These are phyloP conservation scores for Skeletonema menzelii DNA, from an alignment of 108 stramenopile species.

Conservation along the genomic window DNA sequence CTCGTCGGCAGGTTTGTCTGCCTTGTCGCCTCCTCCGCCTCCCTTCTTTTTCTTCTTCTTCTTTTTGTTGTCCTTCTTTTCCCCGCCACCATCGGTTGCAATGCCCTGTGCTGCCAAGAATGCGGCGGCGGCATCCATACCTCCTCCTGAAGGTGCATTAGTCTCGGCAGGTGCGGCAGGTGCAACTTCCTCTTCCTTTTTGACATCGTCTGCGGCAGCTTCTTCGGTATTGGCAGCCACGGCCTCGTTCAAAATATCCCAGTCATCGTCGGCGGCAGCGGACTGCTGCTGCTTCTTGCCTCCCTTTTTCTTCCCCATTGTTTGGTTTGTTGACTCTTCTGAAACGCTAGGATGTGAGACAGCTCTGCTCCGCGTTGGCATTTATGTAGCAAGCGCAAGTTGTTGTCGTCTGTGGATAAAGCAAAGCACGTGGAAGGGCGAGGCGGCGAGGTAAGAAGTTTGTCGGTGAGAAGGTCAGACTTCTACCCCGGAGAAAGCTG, in stretches of 20 bases:
- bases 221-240: conserved; percentile 18
- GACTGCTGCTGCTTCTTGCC: conserved; percentile 30
- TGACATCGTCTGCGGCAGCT: conserved; percentile 5
- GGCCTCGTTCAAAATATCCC: conserved; percentile 42
- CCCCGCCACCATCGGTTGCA: conserved; percentile 49
- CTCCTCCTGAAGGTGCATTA: conserved; percentile 9
- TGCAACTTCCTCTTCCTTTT: conserved; percentile 11
- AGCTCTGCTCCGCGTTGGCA: no score
- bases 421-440: no score
- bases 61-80: conserved; percentile 61
- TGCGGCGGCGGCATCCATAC: conserved; percentile 78
- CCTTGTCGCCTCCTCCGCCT: conserved; percentile 47
- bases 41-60: conserved; percentile 88
- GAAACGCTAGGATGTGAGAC: no score
- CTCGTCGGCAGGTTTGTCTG: conserved; percentile 47
- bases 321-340: neutral
- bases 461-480: no score
- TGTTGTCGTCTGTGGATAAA: no score
- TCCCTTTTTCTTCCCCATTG: conserved; percentile 48
- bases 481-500: no score
- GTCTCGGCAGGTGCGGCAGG: conserved; percentile 5
- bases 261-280: conserved; percentile 40
- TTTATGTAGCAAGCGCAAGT: no score
- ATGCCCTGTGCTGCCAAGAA: conserved; percentile 81
- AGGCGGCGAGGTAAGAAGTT: no score